Percentiles rank a stretch among this genome's conserved stretches.
These are phyloP conservation scores for Saccharomyces hybrid DNA, from an alignment of 1,139 yeast genomes.

Conservation along the genomic window DNA sequence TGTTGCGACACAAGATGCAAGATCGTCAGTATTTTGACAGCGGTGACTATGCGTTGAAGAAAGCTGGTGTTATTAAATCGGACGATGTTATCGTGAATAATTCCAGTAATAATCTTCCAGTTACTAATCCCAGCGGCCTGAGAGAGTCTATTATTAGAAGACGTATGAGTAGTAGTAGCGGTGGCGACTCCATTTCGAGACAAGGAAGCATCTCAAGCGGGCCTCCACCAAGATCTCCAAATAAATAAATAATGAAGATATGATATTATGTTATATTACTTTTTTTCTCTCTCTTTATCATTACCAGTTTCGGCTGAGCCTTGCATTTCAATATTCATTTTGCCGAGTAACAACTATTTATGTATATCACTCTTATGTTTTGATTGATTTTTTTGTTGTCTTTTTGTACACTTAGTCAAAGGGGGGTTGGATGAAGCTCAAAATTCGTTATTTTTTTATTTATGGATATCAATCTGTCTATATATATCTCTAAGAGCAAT, in stretches of 20 bases:
- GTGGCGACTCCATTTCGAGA: conserved; percentile 25
- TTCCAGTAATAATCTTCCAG: conserved; percentile 28
- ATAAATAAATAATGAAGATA: conserved; percentile 14
- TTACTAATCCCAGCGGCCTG: conserved; percentile 31
- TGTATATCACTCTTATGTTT: too few relatives aligned
- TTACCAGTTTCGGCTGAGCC: background rate
- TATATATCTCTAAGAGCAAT: background rate
- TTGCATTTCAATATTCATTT: background rate
- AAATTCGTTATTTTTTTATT: background rate
- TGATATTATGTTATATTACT: background rate
- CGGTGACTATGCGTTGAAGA: conserved; percentile 94
- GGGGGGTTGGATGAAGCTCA: background rate
- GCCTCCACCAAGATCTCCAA: conserved; percentile 32
- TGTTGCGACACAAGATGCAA: conserved; percentile 68
- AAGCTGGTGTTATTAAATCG: conserved; percentile 37
- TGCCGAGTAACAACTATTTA: background rate
- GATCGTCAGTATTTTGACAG: conserved; percentile 94
- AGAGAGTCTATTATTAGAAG: conserved; percentile 29
- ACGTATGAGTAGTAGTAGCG: conserved; percentile 31
- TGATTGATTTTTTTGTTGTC: too few relatives aligned
- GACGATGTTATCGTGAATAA: conserved; percentile 19
- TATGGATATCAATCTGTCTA: background rate
- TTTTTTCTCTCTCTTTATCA: background rate
- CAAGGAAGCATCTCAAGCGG: conserved; percentile 33
- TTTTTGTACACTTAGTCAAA: background rate